phyloP scores from a whole-genome alignment of 2,329 filamentous ascomycete genomes.

The Cordyceps fumosorosea region DNA sequence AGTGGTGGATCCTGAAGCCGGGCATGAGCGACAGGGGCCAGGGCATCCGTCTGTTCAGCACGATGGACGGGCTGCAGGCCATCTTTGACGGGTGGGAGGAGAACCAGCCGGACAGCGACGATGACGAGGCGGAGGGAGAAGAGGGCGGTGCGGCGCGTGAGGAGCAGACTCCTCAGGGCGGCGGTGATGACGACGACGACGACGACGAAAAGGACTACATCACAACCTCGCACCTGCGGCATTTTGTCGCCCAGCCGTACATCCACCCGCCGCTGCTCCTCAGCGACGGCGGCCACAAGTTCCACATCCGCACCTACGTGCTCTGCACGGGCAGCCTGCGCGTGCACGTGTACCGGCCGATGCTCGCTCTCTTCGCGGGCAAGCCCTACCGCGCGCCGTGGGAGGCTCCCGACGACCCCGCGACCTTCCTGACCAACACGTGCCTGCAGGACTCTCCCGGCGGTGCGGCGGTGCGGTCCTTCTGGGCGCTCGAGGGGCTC shows the following conservation, averaged over 20 bases:
- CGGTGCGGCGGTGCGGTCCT: constrained; percentile 62
- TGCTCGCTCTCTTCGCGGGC: constrained; percentile 89
- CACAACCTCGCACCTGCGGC: constrained; percentile 82
- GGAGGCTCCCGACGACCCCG: constrained; percentile 45
- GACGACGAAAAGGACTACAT: constrained; percentile 47
- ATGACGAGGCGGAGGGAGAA: constrained; percentile 50
- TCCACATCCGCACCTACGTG: constrained; percentile 91
- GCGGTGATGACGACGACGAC: constrained; percentile 23
- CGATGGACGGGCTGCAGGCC: constrained; percentile 70
- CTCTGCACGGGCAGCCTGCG: constrained; percentile 70
- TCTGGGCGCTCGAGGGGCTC: constrained; percentile 57
- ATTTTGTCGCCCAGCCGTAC: constrained; percentile 94
- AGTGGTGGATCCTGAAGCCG: constrained; percentile 98
- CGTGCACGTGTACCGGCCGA: constrained; percentile 80
- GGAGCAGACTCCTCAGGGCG: constrained; percentile 23
- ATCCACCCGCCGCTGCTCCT: constrained; percentile 77
- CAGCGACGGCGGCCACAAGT: constrained; percentile 65
- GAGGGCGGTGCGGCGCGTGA: constrained; percentile 24
- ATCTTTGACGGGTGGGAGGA: constrained; percentile 93
- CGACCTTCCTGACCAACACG: constrained; percentile 86
- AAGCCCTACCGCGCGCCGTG: constrained; percentile 64
- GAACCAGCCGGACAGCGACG: constrained; percentile 57
- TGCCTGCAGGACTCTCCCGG: constrained; percentile 66
- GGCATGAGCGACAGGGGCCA: constrained; percentile 96
- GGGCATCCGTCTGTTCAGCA: constrained; percentile 83